Conservation (phyloP, 2,329 filamentous ascomycete species). For the Furcasterigmium furcatum region DNA sequence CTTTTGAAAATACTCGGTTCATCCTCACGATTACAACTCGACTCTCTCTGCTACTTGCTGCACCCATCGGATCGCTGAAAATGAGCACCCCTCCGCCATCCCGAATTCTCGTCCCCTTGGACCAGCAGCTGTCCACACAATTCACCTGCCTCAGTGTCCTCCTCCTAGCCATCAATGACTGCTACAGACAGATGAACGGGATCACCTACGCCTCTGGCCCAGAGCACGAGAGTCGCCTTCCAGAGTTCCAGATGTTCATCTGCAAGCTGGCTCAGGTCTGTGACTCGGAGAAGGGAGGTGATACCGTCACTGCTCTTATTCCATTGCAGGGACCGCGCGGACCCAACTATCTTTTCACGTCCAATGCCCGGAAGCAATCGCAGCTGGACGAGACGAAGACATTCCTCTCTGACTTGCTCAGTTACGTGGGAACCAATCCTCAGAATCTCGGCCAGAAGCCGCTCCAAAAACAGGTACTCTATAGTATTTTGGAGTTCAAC, state of each 20-base stretch:
- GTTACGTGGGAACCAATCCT: conserved; percentile 8
- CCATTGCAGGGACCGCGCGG: conserved; percentile 2
- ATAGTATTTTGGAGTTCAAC: conserved; percentile 6
- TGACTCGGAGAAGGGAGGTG: conserved; percentile 7
- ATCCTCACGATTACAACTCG: too few relatives aligned
- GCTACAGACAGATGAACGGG: conserved; percentile 1
- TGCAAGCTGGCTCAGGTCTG: conserved; percentile 12
- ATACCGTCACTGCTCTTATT: conserved; percentile 7
- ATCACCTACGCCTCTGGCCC: conserved; percentile 11
- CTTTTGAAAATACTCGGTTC: too few relatives aligned
- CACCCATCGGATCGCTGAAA: too few relatives aligned
- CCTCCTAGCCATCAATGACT: conserved; percentile 3
- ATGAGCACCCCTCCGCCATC: too few relatives aligned
- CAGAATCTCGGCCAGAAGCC: background rate
- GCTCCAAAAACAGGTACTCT: conserved; percentile 10
- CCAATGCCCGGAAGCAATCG: conserved; percentile 5
- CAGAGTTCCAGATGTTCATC: conserved; percentile 4
- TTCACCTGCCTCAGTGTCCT: conserved; percentile 3
- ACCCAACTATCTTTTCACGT: conserved; percentile 9
- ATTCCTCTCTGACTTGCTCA: conserved; percentile 6
- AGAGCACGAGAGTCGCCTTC: background rate
- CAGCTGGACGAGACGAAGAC: conserved; percentile 6
- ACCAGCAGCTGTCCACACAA: too few relatives aligned
- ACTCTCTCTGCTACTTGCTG: too few relatives aligned
- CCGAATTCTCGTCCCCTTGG: too few relatives aligned